Percentiles rank a stretch among this genome's conserved stretches.
These are phyloP conservation scores for Aphanomyces euteiches DNA, from an alignment of 352 stramenopile species.

Conservation along the genomic window DNA sequence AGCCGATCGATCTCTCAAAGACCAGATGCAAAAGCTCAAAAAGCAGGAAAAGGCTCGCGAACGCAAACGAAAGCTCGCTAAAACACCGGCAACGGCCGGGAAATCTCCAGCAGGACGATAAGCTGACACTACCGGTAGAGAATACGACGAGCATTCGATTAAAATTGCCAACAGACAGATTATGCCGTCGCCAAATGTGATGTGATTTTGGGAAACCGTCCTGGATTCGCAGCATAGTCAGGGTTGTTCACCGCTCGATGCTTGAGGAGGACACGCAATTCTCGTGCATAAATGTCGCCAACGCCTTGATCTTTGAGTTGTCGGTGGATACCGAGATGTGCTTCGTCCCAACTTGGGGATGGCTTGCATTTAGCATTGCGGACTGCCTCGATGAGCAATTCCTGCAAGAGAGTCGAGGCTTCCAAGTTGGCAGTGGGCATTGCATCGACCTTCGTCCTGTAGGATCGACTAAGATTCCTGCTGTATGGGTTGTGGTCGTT, in stretches of 20 bases:
- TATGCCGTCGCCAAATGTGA: neutral
- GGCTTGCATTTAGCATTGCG: constrained; percentile 35
- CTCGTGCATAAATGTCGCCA: constrained; percentile 14
- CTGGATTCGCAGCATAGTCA: neutral
- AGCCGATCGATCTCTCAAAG: constrained; percentile 64
- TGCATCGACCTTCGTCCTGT: constrained; percentile 43
- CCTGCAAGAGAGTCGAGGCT: constrained; percentile 54
- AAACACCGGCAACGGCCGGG: neutral
- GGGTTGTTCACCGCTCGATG: neutral
- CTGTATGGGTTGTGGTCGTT: constrained; percentile 35
- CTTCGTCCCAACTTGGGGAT: constrained; percentile 14
- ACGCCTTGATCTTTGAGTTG: constrained; percentile 3
- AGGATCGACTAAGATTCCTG: constrained; percentile 52
- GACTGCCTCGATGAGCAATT: constrained; percentile 60
- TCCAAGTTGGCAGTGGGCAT: constrained; percentile 67
- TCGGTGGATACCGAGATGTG: constrained; percentile 1
- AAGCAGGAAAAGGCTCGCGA: constrained; percentile 62
- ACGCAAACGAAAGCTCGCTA: constrained; percentile 28
- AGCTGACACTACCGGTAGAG: neutral
- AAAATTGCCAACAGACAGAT: no score
- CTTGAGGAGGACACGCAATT: neutral
- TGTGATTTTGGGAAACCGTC: constrained; percentile 5
- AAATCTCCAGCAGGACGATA: neutral
- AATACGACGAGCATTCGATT: no score
- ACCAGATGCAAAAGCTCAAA: constrained; percentile 74